phyloP scores from a whole-genome alignment of 2,329 filamentous ascomycete species.

The Apiospora malaysiana region DNA sequence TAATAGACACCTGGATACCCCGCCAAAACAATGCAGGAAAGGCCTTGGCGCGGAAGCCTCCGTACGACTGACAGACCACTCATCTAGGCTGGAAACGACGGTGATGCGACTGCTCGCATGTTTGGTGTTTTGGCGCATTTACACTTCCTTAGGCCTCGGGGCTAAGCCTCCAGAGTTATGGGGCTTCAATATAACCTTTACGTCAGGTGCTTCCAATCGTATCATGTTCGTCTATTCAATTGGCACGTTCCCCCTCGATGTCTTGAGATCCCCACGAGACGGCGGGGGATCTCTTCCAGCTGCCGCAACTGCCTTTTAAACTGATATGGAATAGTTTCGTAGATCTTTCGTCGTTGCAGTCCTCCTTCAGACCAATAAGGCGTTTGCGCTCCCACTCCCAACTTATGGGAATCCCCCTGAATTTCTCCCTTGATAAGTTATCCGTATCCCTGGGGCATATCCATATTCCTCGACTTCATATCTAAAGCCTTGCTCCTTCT shows the following conservation, averaged over 20 bases:
- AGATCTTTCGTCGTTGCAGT: slow-evolving; percentile 4
- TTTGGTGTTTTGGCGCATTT: slow-evolving; percentile 13
- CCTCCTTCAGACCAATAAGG: background rate
- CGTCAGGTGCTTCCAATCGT: slow-evolving; percentile 15
- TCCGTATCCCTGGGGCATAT: slow-evolving; percentile 6
- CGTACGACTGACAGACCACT: slow-evolving; percentile 16
- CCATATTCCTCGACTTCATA: slow-evolving; percentile 2
- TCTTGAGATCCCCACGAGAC: slow-evolving; percentile 7
- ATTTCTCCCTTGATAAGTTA: background rate
- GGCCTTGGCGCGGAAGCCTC: slow-evolving; percentile 12
- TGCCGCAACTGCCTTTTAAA: slow-evolving; percentile 5
- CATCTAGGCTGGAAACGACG: background rate
- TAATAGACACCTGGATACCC: background rate
- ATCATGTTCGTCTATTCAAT: slow-evolving; percentile 14
- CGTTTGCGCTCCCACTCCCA: background rate
- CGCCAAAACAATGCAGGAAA: background rate
- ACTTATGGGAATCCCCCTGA: background rate
- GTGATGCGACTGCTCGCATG: slow-evolving; percentile 15
- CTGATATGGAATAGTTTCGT: slow-evolving; percentile 13
- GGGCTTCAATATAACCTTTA: slow-evolving; percentile 14
- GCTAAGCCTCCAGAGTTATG: slow-evolving; percentile 18
- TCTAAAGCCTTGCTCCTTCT: background rate
- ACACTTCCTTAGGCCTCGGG: slow-evolving; percentile 17
- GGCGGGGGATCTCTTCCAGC: slow-evolving; percentile 9
- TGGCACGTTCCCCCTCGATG: slow-evolving; percentile 11